A percentile compares a stretch with the other conserved stretches of the same genome.
Evolutionary conservation across 805 yeast genomes (phyloP).

Genomic region (Komagataella pastoris): DNA sequence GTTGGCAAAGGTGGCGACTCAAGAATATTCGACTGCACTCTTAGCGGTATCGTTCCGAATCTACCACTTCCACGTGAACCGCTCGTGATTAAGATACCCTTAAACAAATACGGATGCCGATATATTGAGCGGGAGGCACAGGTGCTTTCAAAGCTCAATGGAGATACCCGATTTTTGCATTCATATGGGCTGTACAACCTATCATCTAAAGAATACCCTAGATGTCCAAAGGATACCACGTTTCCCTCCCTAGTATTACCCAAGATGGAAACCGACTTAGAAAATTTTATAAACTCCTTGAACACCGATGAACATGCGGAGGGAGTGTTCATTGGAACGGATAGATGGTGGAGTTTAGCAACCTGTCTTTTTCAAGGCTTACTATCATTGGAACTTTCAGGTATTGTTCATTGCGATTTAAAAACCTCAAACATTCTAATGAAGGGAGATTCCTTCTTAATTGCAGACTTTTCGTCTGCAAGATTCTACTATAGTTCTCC

Average conservation of each 20-base stretch:
- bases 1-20: background rate
- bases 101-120: background rate
- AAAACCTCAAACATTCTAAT: constrained; percentile 31
- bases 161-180: background rate
- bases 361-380: constrained; percentile 14
- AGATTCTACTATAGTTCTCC: constrained; percentile 3
- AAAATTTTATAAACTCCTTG: constrained; percentile 8
- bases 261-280: constrained; percentile 15
- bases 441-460: constrained; percentile 14
- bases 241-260: constrained; percentile 16
- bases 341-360: constrained; percentile 20
- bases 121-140: background rate
- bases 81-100: background rate
- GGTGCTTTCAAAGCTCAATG: background rate
- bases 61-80: background rate
- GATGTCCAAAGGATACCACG: background rate
- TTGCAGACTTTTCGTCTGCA: constrained; percentile 37
- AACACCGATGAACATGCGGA: constrained; percentile 1
- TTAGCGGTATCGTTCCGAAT: background rate
- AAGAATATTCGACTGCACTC: background rate
- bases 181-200: constrained; percentile 1
- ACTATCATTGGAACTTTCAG: constrained; percentile 11
- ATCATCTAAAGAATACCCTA: background rate
- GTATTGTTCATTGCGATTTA: constrained; percentile 31
- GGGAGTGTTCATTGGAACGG: constrained; percentile 10